Percentiles rank a stretch among this genome's conserved stretches.
Conservation (phyloP, 768 basidiomycete genomes). For the Leucocoprinus sp. region DNA sequence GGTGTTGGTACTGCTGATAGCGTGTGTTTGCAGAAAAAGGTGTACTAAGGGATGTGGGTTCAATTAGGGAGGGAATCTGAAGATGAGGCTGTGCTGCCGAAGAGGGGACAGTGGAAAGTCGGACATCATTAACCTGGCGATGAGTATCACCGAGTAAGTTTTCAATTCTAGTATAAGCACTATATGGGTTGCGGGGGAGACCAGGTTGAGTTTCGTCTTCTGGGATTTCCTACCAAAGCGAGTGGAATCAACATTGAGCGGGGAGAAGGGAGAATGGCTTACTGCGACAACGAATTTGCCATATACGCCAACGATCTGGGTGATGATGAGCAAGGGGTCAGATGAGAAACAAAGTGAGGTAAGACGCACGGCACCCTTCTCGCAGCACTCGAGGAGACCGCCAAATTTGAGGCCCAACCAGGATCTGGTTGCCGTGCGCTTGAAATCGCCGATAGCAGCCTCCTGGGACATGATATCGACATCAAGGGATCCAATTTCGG, state of each 20-base stretch:
- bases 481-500: conserved; percentile 73
- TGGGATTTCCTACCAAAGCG: conserved; percentile 55
- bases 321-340: not conserved
- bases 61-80: conserved; percentile 2
- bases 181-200: conserved; percentile 63
- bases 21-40: no score
- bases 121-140: conserved; percentile 44
- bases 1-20: not conserved
- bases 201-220: conserved; percentile 79
- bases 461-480: conserved; percentile 81
- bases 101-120: conserved; percentile 33
- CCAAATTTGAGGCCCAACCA: conserved; percentile 86
- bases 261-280: conserved; percentile 12
- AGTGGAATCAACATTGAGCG: not conserved
- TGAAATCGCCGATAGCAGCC: conserved; percentile 73
- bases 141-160: conserved; percentile 56
- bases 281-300: conserved; percentile 45
- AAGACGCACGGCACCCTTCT: conserved; percentile 57
- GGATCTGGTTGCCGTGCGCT: conserved; percentile 56
- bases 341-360: not conserved
- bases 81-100: conserved; percentile 13
- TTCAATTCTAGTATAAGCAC: conserved; percentile 55
- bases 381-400: conserved; percentile 73
- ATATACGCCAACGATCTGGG: conserved; percentile 44
- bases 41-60: conserved; percentile 1